Percentiles rank a stretch among this genome's conserved stretches.
Evolutionary conservation across 495 filamentous ascomycete species (phyloP).

Genomic region (Chaetomium fimeti): DNA sequence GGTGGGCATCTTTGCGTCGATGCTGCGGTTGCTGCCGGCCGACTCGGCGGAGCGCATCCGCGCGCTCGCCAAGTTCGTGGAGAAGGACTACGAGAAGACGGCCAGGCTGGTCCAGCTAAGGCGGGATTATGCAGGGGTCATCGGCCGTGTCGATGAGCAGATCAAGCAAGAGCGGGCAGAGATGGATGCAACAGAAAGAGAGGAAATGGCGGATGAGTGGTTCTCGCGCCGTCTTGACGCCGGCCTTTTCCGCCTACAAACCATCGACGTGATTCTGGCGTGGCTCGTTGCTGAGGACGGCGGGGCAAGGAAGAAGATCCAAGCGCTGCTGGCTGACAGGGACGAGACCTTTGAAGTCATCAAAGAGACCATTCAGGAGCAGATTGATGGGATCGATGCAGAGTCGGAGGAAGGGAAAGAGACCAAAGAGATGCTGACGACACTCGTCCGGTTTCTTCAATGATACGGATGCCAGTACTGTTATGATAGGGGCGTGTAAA

Average conservation of each 20-base stretch:
- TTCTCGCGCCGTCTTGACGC: constrained; percentile 81
- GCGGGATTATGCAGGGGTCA: constrained; percentile 63
- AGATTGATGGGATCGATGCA: constrained; percentile 61
- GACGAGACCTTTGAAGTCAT: constrained; percentile 65
- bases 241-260: constrained; percentile 82
- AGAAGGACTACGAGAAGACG: constrained; percentile 88
- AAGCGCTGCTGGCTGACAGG: constrained; percentile 60
- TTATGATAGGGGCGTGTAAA: constrained; percentile 11
- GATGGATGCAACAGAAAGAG: constrained; percentile 60
- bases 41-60: constrained; percentile 79
- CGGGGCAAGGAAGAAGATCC: constrained; percentile 67
- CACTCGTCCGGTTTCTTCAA: constrained; percentile 61
- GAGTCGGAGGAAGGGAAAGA: constrained; percentile 58
- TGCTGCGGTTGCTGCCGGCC: constrained; percentile 76
- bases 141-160: constrained; percentile 63
- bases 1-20: constrained; percentile 80
- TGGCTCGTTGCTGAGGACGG: constrained; percentile 93
- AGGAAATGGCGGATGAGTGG: constrained; percentile 63
- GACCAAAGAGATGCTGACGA: constrained; percentile 66
- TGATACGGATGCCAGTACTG: constrained; percentile 9
- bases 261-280: constrained; percentile 81
- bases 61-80: constrained; percentile 89
- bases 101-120: constrained; percentile 66
- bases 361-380: constrained; percentile 64
- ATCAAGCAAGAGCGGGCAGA: constrained; percentile 57